Base-by-base conservation (phyloP, 2,329 filamentous ascomycete genomes). In the Aspergillus ibericus region DNA sequence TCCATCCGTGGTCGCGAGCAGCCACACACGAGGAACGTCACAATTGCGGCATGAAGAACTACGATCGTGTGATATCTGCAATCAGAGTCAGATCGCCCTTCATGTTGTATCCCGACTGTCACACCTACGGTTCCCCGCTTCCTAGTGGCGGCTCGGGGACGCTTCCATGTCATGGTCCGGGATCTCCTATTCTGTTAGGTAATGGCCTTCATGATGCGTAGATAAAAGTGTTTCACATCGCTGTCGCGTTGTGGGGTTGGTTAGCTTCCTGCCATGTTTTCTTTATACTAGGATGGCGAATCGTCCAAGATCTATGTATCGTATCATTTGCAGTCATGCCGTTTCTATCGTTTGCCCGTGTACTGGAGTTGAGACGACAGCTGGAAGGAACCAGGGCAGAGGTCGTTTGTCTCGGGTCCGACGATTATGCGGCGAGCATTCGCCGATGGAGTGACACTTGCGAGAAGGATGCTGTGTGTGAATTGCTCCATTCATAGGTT, bases 361-460 rank as follows among this genome's bases (percentile, higher is more conserved):
- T 49, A 7, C 46, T 59, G 2, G 53, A 62, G 12, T 27, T 63
- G 34, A 49, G 55, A 38, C 36, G 49, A 25, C 27, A 59, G 12
- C 38, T 66, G 20, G 49, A 54, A 15, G 61, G 57, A 32, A 59
- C 55, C 2, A 27, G 44, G 25, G 61, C 61, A 4, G 51, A 61
- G 16, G 59, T 63, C 10, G 18, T 58, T 20, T 56, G 53, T 27
- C 49, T 35, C 4, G 54, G 54, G 6, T 55, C 54, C 2, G 54
- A 55, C 2, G 55, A 49, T 5, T 63, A 62, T 42, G 44, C 49
- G 3, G 44, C 59, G 20, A 55, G 57, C 34, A 56, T 59, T 27
- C 34, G 49, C 4, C 32, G 59, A 50, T 63, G 56, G 59, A 63
- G 56, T 27, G 60, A 63, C 22, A 56, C 55, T 9, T 59, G 56